Evolutionary conservation across 441 rosid species (phyloP).

Genomic region (Oxalis stricta): DNA sequence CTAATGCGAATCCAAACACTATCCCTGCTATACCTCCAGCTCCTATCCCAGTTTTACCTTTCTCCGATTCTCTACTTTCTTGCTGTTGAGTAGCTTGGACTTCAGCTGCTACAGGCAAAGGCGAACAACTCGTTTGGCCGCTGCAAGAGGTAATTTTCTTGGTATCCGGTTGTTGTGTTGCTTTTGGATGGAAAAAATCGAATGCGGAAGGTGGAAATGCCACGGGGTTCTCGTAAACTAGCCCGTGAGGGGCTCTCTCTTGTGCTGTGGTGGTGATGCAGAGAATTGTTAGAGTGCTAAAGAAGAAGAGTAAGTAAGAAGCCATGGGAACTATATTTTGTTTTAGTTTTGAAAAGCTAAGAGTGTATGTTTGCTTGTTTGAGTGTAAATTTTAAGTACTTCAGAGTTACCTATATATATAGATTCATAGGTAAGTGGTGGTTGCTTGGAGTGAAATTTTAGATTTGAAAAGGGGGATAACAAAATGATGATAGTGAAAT

Average conservation of each 20-base stretch:
- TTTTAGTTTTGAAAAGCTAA: neutral
- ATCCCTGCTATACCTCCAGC: constrained; percentile 33
- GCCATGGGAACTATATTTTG: constrained; percentile 22
- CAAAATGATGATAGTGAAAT: constrained; percentile 21
- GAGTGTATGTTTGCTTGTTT: neutral
- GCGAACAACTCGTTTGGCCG: constrained; percentile 51
- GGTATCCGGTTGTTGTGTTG: constrained; percentile 11
- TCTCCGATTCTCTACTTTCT: constrained; percentile 22
- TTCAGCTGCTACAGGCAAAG: constrained; percentile 63
- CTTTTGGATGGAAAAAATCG: constrained; percentile 63
- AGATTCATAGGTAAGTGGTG: constrained; percentile 12
- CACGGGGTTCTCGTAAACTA: constrained; percentile 50
- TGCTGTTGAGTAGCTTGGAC: constrained; percentile 19
- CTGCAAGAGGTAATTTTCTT: constrained; percentile 21
- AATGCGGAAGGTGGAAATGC: constrained; percentile 77
- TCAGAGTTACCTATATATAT: constrained; percentile 20
- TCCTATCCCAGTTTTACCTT: constrained; percentile 20
- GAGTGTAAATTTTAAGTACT: constrained; percentile 5
- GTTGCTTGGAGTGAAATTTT: constrained; percentile 20
- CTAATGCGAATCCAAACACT: constrained; percentile 36
- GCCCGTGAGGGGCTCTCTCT: constrained; percentile 89
- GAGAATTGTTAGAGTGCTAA: constrained; percentile 16
- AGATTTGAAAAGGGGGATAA: constrained; percentile 9
- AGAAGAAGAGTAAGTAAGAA: constrained; percentile 23
- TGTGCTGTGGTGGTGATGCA: constrained; percentile 29